Conservation (phyloP, 306 rosid species). For the Prunus dulcis region DNA sequence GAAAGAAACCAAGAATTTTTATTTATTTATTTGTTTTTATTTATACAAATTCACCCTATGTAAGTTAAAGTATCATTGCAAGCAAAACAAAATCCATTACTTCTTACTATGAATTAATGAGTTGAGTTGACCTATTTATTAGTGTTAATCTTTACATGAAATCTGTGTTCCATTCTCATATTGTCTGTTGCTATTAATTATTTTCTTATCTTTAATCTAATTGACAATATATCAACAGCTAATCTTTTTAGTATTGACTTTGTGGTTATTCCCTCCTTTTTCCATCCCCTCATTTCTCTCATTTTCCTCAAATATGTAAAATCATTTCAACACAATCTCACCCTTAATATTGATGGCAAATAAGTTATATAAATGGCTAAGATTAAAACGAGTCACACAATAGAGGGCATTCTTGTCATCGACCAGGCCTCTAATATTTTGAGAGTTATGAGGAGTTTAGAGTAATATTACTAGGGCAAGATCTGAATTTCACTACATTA, state of each 20-base stretch:
- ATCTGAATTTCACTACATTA: constrained; percentile 6
- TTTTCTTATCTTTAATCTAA: too few species aligned
- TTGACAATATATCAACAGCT: not conserved
- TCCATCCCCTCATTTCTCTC: too few species aligned
- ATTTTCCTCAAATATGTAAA: not conserved
- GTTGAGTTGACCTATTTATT: too few species aligned
- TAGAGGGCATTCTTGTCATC: not conserved
- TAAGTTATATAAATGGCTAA: too few species aligned
- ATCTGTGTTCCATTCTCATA: too few species aligned
- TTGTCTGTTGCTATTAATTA: too few species aligned
- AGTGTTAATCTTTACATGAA: too few species aligned
- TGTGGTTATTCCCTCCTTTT: not conserved
- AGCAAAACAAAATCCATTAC: not conserved
- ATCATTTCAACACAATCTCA: not conserved
- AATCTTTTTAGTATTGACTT: not conserved
- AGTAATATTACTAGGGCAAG: not conserved
- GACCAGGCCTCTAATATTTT: not conserved
- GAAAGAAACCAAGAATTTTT: not conserved
- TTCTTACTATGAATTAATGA: not conserved
- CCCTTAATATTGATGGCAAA: not conserved
- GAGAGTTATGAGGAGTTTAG: not conserved
- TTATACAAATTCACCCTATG: not conserved
- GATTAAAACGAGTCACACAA: not conserved
- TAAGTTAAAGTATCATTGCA: too few species aligned
- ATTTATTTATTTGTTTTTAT: not conserved